phyloP scores from a whole-genome alignment of 2,329 filamentous ascomycete species.

The Pyrenophora seminiperda region DNA sequence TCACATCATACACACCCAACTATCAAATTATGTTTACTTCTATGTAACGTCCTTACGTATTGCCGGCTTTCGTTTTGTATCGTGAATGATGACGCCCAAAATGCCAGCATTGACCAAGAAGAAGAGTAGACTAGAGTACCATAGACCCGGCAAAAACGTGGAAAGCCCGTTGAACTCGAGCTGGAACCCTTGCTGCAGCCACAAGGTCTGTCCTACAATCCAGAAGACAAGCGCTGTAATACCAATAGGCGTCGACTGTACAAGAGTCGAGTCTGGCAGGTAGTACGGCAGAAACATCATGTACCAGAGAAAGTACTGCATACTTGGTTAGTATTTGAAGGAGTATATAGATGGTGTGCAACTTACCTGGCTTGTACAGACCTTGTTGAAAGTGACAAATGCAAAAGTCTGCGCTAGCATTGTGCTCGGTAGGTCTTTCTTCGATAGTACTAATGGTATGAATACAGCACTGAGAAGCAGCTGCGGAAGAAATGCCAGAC shows the following conservation, averaged over 20 bases:
- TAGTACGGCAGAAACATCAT: slow-evolving; percentile 92
- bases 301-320: slow-evolving; percentile 97
- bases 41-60: neutral
- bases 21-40: slow-evolving; percentile 1
- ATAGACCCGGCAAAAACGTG: slow-evolving; percentile 85
- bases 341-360: neutral
- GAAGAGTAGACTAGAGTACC: slow-evolving; percentile 74
- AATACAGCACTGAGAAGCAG: slow-evolving; percentile 77
- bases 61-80: slow-evolving; percentile 50
- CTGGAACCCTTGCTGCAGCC: slow-evolving; percentile 58
- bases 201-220: slow-evolving; percentile 70
- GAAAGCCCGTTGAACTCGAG: slow-evolving; percentile 70
- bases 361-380: slow-evolving; percentile 92
- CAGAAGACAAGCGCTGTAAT: slow-evolving; percentile 70
- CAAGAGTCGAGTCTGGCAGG: slow-evolving; percentile 77
- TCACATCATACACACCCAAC: too few relatives aligned
- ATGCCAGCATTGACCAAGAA: slow-evolving; percentile 89
- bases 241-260: slow-evolving; percentile 66
- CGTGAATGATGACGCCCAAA: slow-evolving; percentile 75
- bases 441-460: slow-evolving; percentile 77
- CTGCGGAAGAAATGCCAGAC: slow-evolving; percentile 87
- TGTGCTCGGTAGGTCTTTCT: slow-evolving; percentile 77
- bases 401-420: slow-evolving; percentile 97
- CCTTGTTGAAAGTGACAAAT: slow-evolving; percentile 98
- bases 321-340: slow-evolving; percentile 2